phyloP scores from a whole-genome alignment of 2,329 filamentous ascomycete species.

The Fusarium sp. region DNA sequence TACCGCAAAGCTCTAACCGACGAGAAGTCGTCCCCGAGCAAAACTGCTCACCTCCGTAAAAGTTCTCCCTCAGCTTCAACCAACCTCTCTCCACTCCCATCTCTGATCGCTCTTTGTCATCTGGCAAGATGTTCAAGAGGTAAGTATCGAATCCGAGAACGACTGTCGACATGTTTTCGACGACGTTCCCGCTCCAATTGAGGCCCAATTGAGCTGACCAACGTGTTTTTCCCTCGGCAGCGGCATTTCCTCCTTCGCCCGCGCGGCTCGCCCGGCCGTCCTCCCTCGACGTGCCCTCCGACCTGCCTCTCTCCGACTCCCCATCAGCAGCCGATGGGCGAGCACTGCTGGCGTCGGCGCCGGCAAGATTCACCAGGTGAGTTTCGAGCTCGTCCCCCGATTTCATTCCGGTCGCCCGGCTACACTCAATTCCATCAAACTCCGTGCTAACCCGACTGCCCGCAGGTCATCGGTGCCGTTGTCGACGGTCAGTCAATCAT shows the following conservation, averaged over 20 bases:
- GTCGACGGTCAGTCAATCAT: conserved; percentile 81
- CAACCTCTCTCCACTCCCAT: conserved; percentile 66
- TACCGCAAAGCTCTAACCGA: conserved; percentile 54
- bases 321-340: conserved; percentile 65
- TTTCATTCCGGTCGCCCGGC: conserved; percentile 42
- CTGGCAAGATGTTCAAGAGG: conserved; percentile 84
- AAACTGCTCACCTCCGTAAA: conserved; percentile 59
- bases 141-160: conserved; percentile 57
- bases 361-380: conserved; percentile 74
- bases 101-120: conserved; percentile 70
- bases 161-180: conserved; percentile 41
- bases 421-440: conserved; percentile 22
- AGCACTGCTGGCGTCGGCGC: conserved; percentile 65
- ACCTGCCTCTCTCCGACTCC: conserved; percentile 63
- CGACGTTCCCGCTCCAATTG: conserved; percentile 53
- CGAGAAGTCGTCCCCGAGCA: conserved; percentile 54
- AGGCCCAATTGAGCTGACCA: conserved; percentile 56
- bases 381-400: conserved; percentile 38
- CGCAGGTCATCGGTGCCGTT: conserved; percentile 96
- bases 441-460: conserved; percentile 35
- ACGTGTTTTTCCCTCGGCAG: conserved; percentile 53
- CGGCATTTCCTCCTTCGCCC: conserved; percentile 71
- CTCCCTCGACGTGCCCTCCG: conserved; percentile 64
- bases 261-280: conserved; percentile 68
- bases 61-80: conserved; percentile 58